phyloP scores from a whole-genome alignment of 768 basidiomycete species.

The Psilocybe azurescens region DNA sequence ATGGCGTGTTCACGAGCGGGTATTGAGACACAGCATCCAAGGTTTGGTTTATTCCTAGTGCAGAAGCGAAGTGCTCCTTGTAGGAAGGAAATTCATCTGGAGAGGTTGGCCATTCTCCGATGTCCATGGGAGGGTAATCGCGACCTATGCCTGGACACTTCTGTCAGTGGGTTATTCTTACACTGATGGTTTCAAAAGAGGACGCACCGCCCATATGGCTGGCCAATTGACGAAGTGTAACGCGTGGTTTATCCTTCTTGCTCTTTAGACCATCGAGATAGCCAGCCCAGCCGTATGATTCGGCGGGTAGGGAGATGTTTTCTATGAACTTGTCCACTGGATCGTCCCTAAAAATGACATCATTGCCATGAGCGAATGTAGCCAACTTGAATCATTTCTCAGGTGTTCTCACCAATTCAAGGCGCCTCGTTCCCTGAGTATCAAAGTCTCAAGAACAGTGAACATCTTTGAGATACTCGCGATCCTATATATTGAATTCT shows the following conservation, averaged over 20 bases:
- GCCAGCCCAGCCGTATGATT: constrained; percentile 37
- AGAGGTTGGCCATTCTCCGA: constrained; percentile 45
- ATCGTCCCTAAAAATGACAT: constrained; percentile 46
- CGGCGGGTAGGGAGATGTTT: constrained; percentile 37
- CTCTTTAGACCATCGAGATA: constrained; percentile 26
- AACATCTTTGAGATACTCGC: constrained; percentile 60
- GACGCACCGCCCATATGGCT: constrained; percentile 42
- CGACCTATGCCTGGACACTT: constrained; percentile 36
- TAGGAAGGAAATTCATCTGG: constrained; percentile 17
- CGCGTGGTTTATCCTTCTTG: constrained; percentile 25
- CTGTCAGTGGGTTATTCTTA: background rate
- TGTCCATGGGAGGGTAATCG: constrained; percentile 37
- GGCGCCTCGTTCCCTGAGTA: constrained; percentile 50
- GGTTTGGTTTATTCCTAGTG: constrained; percentile 19
- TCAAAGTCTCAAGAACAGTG: constrained; percentile 49
- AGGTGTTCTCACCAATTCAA: constrained; percentile 38
- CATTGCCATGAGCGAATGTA: background rate
- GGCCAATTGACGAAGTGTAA: constrained; percentile 46
- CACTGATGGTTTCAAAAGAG: background rate
- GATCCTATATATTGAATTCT: constrained; percentile 54
- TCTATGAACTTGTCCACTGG: constrained; percentile 50
- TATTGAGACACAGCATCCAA: constrained; percentile 40
- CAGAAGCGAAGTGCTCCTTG: background rate
- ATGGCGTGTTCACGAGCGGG: constrained; percentile 48
- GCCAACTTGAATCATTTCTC: background rate